Base-by-base conservation (phyloP, 2,329 filamentous ascomycete species). In the Lachnellula subtilissima region DNA sequence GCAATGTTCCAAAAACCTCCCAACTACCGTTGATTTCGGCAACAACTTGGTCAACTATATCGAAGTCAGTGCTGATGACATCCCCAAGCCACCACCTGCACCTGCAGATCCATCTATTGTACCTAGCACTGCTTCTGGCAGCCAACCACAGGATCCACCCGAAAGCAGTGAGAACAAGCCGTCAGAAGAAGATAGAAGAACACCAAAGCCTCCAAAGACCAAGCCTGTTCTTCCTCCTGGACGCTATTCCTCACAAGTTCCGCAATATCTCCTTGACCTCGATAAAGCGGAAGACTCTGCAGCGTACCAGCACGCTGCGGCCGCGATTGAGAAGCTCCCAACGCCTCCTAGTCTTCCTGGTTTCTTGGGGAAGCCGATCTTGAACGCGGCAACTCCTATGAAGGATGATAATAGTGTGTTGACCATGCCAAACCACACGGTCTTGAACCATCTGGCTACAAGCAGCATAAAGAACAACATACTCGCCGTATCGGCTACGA, bases 21-120 rank as follows among this genome's bases (percentile, higher is more conserved):
- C 94, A 14, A 97, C 94, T 0, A 96, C 94, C 1, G 94, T 99
- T 56, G 94, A 99, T 72, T 97, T 95, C 71, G 95, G 91, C 62
- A 97, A 97, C 75, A 96, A 96, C 70, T 79, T 99, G 17, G 93
- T 99, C 73, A 99, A 99, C 74, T 99, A 97, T 71, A 90, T 99
- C 68, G 94, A 99, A 75, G 89, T 97, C 60, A 89, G 82, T 66
- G 84, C 89, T 37, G 87, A 91, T 54, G 87, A 92, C 67, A 73
- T 86, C 32, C 76, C 78, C 11, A 68, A 70, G 25, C 67, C 72
- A 48, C 65, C 65, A 36, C 64, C 65, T 19, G 61, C 70, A 22
- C 64, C 69, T 5, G 70, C 68, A 46, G 68, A 72, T 15, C 65
- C 54, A 45, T 54, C 53, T 17, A 56, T 55, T 28, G 43, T 57